These are phyloP conservation scores for Colletotrichum sublineola DNA, from an alignment of 2,329 filamentous ascomycete species.

Conservation along the genomic window DNA sequence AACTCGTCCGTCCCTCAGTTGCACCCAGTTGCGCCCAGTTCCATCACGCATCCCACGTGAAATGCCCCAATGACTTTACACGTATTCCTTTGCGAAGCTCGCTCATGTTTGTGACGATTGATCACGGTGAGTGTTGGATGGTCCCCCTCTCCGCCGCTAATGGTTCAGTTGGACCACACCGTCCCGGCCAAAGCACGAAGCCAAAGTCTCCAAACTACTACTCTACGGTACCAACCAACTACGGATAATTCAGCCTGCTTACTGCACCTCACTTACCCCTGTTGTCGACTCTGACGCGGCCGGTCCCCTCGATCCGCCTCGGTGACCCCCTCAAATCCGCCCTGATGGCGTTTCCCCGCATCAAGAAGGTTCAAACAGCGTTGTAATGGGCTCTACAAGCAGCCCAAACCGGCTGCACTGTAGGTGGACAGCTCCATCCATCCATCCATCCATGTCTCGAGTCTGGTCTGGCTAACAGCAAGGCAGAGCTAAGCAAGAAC, in stretches of 20 bases:
- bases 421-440: background rate
- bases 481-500: background rate
- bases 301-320: background rate
- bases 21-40: background rate
- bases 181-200: slow-evolving; percentile 25
- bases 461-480: background rate
- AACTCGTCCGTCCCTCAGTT: background rate
- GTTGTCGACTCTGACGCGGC: background rate
- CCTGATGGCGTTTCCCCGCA: slow-evolving; percentile 8
- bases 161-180: slow-evolving; percentile 26
- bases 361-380: background rate
- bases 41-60: background rate
- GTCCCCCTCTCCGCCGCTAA: slow-evolving; percentile 17
- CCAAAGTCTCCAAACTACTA: background rate
- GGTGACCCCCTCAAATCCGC: background rate
- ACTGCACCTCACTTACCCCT: background rate
- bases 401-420: background rate
- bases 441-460: background rate
- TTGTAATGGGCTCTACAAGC: background rate
- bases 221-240: background rate
- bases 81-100: background rate
- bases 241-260: slow-evolving; percentile 14
- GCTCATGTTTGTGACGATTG: background rate
- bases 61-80: background rate
- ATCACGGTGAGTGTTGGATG: slow-evolving; percentile 10